Percentiles rank a stretch among this genome's conserved stretches.
Evolutionary conservation across 106 monocot genomes (phyloP).

Genomic region (Alisma plantagoaquatica): DNA sequence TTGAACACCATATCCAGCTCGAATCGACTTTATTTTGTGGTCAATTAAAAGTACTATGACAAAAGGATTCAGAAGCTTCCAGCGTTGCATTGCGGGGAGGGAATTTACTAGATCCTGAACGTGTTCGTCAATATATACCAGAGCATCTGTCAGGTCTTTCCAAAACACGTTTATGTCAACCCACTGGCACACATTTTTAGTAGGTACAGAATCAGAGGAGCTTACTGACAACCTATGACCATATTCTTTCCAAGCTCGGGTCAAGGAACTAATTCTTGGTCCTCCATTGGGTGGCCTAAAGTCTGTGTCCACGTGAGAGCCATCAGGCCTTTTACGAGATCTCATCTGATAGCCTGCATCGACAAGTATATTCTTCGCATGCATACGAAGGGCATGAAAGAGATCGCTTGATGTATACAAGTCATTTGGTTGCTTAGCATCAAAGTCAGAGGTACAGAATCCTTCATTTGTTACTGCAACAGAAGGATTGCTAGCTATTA

Average conservation of each 20-base stretch:
- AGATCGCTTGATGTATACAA: neutral
- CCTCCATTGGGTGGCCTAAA: conserved; percentile 35
- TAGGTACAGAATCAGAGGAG: conserved; percentile 4
- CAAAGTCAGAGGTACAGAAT: no score
- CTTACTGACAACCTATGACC: conserved; percentile 35
- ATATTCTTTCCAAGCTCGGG: conserved; percentile 62
- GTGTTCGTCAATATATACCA: no score
- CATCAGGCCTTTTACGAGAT: conserved; percentile 38
- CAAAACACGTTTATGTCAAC: conserved; percentile 48
- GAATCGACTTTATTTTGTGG: no score
- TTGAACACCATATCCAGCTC: no score
- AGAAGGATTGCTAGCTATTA: conserved; percentile 7
- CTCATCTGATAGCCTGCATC: conserved; percentile 67
- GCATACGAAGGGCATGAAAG: conserved; percentile 20
- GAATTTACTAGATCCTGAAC: no score
- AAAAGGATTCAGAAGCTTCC: no score
- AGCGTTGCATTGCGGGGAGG: no score
- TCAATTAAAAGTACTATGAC: no score
- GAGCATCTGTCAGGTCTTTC: conserved; percentile 45
- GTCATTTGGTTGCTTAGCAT: conserved; percentile 6
- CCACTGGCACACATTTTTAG: conserved; percentile 57
- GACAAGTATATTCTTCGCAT: conserved; percentile 54
- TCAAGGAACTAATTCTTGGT: conserved; percentile 33
- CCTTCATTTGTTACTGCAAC: no score
- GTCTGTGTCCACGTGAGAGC: conserved; percentile 29